These are phyloP conservation scores for Holtermanniella nyarrowii DNA, from an alignment of 768 basidiomycete genomes.

Conservation along the genomic window DNA sequence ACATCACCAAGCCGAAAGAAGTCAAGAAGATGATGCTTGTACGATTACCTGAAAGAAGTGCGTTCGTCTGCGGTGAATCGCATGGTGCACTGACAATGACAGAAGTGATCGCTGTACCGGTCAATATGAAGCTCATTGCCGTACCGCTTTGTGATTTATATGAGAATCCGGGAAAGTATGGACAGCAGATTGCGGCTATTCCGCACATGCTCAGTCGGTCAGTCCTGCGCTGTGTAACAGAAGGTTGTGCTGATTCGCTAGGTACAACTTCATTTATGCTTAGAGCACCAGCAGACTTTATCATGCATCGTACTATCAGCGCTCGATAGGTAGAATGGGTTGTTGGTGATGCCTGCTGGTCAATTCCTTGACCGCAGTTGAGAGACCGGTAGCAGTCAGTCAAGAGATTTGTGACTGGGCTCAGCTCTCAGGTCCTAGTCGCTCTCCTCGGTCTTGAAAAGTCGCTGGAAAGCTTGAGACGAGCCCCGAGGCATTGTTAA, in stretches of 20 bases:
- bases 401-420: too few species aligned
- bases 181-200: slow-evolving; percentile 87
- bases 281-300: not conserved
- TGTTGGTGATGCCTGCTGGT: too few species aligned
- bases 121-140: slow-evolving; percentile 97
- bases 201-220: slow-evolving; percentile 81
- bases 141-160: slow-evolving; percentile 95
- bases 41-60: slow-evolving; percentile 88
- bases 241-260: not conserved
- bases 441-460: too few species aligned
- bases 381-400: too few species aligned
- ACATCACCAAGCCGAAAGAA: slow-evolving; percentile 96
- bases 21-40: slow-evolving; percentile 93
- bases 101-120: slow-evolving; percentile 95
- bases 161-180: slow-evolving; percentile 86
- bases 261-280: not conserved
- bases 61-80: slow-evolving; percentile 38
- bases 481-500: too few species aligned
- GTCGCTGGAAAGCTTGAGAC: too few species aligned
- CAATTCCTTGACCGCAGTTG: too few species aligned
- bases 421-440: too few species aligned
- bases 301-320: not conserved
- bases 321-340: too few species aligned
- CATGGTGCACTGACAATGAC: slow-evolving; percentile 1
- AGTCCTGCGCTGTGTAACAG: slow-evolving; percentile 17